Conservation (phyloP, 768 basidiomycete species). For the Boletus tomentosulus region DNA sequence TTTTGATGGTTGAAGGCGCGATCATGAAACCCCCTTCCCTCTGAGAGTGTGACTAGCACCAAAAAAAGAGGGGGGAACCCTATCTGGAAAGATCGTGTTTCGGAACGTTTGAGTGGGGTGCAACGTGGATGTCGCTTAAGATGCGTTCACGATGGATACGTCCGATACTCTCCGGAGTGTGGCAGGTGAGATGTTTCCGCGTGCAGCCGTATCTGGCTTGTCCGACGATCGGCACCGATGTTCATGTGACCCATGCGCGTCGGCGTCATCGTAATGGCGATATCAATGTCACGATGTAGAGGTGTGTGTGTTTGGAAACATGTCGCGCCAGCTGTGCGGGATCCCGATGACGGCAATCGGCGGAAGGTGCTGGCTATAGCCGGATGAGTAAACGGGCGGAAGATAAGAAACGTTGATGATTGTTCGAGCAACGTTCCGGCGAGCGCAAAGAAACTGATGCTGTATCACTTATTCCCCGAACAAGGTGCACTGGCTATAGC, state of each 20-base stretch:
- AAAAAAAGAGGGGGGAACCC: neutral
- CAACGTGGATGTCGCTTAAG: constrained; percentile 4
- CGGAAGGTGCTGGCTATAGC: constrained; percentile 4
- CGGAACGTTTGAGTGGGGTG: neutral
- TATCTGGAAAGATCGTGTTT: neutral
- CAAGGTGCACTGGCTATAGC: constrained; percentile 1
- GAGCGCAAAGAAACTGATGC: constrained; percentile 6
- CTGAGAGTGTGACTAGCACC: neutral
- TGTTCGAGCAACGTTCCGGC: constrained; percentile 9
- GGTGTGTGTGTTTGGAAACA: neutral
- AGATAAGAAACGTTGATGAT: neutral
- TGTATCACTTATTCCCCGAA: constrained; percentile 4
- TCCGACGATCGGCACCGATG: constrained; percentile 10
- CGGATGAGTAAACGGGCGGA: neutral
- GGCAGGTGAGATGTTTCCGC: neutral
- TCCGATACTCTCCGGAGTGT: neutral
- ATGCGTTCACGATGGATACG: neutral
- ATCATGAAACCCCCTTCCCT: neutral
- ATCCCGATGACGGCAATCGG: constrained; percentile 1
- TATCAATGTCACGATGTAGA: neutral
- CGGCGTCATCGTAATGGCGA: constrained; percentile 6
- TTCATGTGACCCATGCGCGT: constrained; percentile 10
- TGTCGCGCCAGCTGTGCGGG: constrained; percentile 2
- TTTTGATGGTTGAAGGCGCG: neutral
- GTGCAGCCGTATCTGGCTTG: constrained; percentile 4